Percentiles rank a stretch among this genome's conserved stretches.
Conservation (phyloP, 768 basidiomycete species). For the Lactifluus hygrophoroides region DNA sequence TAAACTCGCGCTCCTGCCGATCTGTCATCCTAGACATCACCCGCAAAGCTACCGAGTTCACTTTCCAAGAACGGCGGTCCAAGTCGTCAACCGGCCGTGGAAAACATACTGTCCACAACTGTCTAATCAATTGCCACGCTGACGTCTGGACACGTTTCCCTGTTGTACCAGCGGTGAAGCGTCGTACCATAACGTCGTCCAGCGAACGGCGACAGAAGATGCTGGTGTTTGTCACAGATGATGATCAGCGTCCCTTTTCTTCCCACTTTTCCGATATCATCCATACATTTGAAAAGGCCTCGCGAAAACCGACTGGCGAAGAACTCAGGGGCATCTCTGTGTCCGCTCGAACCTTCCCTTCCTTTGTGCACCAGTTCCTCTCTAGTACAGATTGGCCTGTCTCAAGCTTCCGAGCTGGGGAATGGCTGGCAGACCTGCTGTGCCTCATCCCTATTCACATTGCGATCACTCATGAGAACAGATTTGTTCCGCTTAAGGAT, state of each 20-base stretch:
- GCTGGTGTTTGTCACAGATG: conserved; percentile 39
- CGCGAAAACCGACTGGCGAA: conserved; percentile 45
- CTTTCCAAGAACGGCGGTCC: conserved; percentile 39
- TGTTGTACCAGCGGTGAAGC: conserved; percentile 13
- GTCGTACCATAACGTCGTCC: conserved; percentile 12
- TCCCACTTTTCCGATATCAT: conserved; percentile 41
- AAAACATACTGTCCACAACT: conserved; percentile 34
- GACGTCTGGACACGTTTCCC: conserved; percentile 17
- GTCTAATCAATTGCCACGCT: conserved; percentile 8
- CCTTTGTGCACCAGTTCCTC: conserved; percentile 21
- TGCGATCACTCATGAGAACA: conserved; percentile 49
- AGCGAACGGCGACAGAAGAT: conserved; percentile 28
- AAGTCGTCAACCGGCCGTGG: conserved; percentile 19
- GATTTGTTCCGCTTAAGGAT: conserved; percentile 55
- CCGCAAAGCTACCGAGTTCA: conserved; percentile 48
- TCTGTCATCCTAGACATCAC: conserved; percentile 47
- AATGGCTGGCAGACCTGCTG: conserved; percentile 54
- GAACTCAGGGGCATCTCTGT: conserved; percentile 34
- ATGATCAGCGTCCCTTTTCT: conserved; percentile 29
- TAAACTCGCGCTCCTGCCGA: conserved; percentile 26
- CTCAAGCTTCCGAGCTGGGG: conserved; percentile 41
- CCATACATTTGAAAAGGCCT: conserved; percentile 37
- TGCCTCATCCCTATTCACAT: conserved; percentile 61
- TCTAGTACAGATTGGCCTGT: conserved; percentile 17
- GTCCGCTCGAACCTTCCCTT: conserved; percentile 26